Evolutionary conservation across 1,284 basidiomycete genomes (phyloP).

Genomic region (Marasmius sp.): DNA sequence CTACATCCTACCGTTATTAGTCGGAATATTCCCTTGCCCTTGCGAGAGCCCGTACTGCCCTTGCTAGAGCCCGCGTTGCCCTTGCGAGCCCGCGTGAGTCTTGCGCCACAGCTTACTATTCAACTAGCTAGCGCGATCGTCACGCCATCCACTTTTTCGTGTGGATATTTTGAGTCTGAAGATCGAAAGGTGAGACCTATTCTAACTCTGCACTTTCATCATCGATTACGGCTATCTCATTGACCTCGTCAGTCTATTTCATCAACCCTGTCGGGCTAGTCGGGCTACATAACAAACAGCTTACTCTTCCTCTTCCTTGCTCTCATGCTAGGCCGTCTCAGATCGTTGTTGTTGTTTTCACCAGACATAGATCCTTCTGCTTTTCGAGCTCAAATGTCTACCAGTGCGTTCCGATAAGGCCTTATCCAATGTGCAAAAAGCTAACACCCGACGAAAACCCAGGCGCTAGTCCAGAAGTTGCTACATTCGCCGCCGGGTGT

Average conservation of each 20-base stretch:
- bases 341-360: background rate
- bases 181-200: too few relatives aligned
- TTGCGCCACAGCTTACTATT: too few relatives aligned
- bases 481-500: constrained; percentile 81
- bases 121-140: too few relatives aligned
- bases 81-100: too few relatives aligned
- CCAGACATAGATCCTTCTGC: background rate
- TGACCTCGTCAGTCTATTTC: background rate
- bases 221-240: too few relatives aligned
- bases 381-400: constrained; percentile 1
- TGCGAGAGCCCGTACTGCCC: too few relatives aligned
- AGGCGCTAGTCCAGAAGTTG: constrained; percentile 42
- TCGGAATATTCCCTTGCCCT: too few relatives aligned
- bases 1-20: too few relatives aligned
- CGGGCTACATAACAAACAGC: background rate
- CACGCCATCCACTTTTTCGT: too few relatives aligned
- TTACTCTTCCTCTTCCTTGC: background rate
- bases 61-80: too few relatives aligned
- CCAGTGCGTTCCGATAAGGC: background rate
- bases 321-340: constrained; percentile 1
- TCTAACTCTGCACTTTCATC: too few relatives aligned
- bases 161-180: too few relatives aligned
- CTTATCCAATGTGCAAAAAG: background rate
- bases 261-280: background rate
- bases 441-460: background rate